Evolutionary conservation across 1,139 yeast species (phyloP).

Genomic region (Pichia sp.): DNA sequence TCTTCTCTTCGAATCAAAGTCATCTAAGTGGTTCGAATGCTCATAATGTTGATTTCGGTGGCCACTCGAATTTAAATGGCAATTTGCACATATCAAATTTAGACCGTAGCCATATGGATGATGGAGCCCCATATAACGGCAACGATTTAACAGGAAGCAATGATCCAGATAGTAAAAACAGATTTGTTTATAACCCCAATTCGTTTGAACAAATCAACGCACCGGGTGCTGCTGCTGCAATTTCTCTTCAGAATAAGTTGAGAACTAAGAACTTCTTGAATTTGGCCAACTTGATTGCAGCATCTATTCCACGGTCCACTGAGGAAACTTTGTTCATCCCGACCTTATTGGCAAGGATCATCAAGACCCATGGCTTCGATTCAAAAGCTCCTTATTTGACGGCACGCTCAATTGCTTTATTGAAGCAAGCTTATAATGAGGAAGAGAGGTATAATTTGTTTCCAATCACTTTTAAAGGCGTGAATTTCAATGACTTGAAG

Average conservation of each 20-base stretch:
- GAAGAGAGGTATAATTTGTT: conserved; percentile 25
- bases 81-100: background rate
- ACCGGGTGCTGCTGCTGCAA: conserved; percentile 77
- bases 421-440: conserved; percentile 46
- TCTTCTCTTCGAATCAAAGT: background rate
- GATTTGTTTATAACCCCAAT: conserved; percentile 16
- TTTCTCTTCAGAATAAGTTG: conserved; percentile 54
- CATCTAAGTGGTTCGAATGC: background rate
- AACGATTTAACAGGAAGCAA: background rate
- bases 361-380: conserved; percentile 65
- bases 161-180: background rate
- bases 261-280: conserved; percentile 43
- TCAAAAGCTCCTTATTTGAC: conserved; percentile 65
- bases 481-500: conserved; percentile 35
- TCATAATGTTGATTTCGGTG: background rate
- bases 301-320: conserved; percentile 70
- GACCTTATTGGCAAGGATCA: conserved; percentile 60
- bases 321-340: conserved; percentile 75
- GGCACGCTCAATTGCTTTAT: conserved; percentile 63
- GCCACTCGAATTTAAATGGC: background rate
- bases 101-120: background rate
- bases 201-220: conserved; percentile 61
- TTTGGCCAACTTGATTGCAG: conserved; percentile 64
- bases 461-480: conserved; percentile 33
- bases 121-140: no score